Evolutionary conservation across 2,329 filamentous ascomycete species (phyloP).

Genomic region (Helicocarpus griseus): DNA sequence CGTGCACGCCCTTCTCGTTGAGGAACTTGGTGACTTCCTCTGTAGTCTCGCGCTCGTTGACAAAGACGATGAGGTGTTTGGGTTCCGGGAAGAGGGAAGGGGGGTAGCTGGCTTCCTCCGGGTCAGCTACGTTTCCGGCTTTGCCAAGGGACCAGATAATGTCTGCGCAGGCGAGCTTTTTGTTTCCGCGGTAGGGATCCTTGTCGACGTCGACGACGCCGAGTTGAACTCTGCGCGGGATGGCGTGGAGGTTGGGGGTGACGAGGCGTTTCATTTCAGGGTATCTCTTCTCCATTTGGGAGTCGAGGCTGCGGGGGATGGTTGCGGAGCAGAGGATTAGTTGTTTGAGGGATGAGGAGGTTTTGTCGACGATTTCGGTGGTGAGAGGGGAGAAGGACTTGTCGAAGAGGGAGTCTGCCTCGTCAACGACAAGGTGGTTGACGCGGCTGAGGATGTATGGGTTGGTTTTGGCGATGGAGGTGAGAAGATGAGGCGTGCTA

Average conservation of each 20-base stretch:
- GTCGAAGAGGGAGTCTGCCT: constrained; percentile 92
- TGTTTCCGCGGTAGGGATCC: constrained; percentile 90
- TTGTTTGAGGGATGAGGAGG: constrained; percentile 71
- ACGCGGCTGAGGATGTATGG: constrained; percentile 91
- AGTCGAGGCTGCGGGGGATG: constrained; percentile 82
- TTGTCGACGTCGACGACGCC: constrained; percentile 86
- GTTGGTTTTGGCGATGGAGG: constrained; percentile 78
- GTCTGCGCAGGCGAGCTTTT: constrained; percentile 85
- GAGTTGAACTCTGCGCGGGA: constrained; percentile 86
- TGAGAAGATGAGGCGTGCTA: constrained; percentile 78
- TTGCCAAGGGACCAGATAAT: constrained; percentile 89
- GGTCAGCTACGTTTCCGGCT: constrained; percentile 40
- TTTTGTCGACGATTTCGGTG: constrained; percentile 69
- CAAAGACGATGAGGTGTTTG: constrained; percentile 87
- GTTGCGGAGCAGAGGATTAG: constrained; percentile 92
- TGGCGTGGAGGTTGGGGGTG: constrained; percentile 91
- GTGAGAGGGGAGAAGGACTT: constrained; percentile 83
- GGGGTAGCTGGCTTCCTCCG: constrained; percentile 21
- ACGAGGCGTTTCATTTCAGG: constrained; percentile 77
- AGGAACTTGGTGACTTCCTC: constrained; percentile 73
- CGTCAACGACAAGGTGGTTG: constrained; percentile 79
- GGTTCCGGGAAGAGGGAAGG: constrained; percentile 44
- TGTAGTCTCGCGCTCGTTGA: constrained; percentile 89
- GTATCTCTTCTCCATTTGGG: constrained; percentile 69
- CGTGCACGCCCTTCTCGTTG: constrained; percentile 75